Percentiles rank a stretch among this genome's conserved stretches.
Evolutionary conservation across 2,329 filamentous ascomycete genomes (phyloP).

Genomic region (Juglanconis juglandina): DNA sequence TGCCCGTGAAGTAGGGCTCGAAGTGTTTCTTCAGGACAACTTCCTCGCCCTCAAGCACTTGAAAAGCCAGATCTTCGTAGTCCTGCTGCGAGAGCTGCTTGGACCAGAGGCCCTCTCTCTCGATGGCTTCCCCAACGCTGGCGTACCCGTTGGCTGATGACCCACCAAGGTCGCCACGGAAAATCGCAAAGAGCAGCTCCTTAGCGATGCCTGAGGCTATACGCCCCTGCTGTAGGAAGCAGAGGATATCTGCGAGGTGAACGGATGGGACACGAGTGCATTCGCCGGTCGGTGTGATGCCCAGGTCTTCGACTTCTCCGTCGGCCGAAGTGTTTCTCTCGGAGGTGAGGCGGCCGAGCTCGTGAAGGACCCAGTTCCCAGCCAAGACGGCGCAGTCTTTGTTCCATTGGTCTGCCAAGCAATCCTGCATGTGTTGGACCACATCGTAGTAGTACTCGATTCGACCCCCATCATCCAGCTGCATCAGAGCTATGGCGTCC

Average conservation of each 20-base stretch:
- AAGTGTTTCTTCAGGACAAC: conserved; percentile 44
- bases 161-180: conserved; percentile 39
- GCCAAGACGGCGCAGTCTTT: conserved; percentile 43
- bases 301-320: conserved; percentile 19
- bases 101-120: conserved; percentile 52
- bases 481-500: conserved; percentile 77
- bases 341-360: conserved; percentile 65
- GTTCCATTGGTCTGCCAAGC: conserved; percentile 18
- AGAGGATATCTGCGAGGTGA: conserved; percentile 50
- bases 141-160: conserved; percentile 26
- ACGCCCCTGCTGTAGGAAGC: conserved; percentile 43
- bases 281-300: conserved; percentile 41
- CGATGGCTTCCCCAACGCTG: conserved; percentile 42
- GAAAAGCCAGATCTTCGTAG: conserved; percentile 45
- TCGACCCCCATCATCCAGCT: conserved; percentile 73
- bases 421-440: conserved; percentile 43
- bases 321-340: conserved; percentile 32
- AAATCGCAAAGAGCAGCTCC: conserved; percentile 53
- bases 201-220: conserved; percentile 58
- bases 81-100: conserved; percentile 44
- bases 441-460: conserved; percentile 78
- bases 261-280: conserved; percentile 43
- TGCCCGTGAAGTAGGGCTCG: conserved; percentile 25
- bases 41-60: conserved; percentile 43
- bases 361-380: conserved; percentile 70